Percentiles rank a stretch among this genome's conserved stretches.
These are phyloP conservation scores for Thalassiosira livingstoniorum DNA, from an alignment of 352 stramenopile species.

Conservation along the genomic window DNA sequence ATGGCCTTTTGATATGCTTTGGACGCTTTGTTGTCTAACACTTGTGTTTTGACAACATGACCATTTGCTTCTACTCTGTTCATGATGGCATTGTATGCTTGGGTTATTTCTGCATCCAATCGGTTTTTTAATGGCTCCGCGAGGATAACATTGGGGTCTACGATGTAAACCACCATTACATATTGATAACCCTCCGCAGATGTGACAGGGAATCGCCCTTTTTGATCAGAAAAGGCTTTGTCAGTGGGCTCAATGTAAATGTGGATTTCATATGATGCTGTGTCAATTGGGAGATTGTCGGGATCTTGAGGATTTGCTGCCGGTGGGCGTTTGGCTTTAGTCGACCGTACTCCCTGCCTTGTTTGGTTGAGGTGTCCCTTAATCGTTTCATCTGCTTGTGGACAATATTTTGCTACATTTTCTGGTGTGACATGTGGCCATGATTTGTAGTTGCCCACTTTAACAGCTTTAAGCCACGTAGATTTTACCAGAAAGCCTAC, in stretches of 20 bases:
- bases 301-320: conserved; percentile 3
- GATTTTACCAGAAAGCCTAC: conserved; percentile 4
- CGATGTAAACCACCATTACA: neutral
- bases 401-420: conserved; percentile 10
- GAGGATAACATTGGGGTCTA: neutral
- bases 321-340: conserved; percentile 7
- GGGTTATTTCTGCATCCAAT: conserved; percentile 2
- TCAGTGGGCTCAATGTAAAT: neutral
- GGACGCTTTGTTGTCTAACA: neutral
- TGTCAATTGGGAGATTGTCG: neutral
- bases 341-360: conserved; percentile 15
- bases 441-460: conserved; percentile 1
- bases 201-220: neutral
- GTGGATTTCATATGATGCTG: conserved; percentile 3
- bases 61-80: neutral
- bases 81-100: neutral
- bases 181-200: neutral
- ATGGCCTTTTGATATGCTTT: neutral
- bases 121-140: neutral
- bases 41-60: neutral
- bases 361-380: conserved; percentile 28
- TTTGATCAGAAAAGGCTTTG: conserved; percentile 32
- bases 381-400: conserved; percentile 3
- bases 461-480: neutral
- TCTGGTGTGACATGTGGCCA: conserved; percentile 25